Percentiles rank a stretch among this genome's conserved stretches.
phyloP scores from a whole-genome alignment of 768 basidiomycete species.

The Artomyces pyxidatus region DNA sequence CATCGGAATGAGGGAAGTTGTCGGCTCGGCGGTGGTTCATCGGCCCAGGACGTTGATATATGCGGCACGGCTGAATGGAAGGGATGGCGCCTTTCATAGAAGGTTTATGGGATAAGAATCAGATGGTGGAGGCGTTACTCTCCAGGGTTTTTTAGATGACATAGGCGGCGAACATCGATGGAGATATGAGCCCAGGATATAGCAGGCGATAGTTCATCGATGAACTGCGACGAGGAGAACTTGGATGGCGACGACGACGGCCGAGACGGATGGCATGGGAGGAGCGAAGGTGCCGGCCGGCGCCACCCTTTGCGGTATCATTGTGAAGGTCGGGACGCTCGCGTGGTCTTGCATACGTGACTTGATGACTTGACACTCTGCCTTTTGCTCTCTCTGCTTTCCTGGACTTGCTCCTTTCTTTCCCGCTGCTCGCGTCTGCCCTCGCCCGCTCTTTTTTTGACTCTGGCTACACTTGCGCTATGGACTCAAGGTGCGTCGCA shows the following conservation, averaged over 20 bases:
- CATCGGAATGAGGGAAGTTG: too few species aligned
- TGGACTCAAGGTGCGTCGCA: neutral
- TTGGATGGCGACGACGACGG: neutral
- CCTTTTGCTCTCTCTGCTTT: neutral
- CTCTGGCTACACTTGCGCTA: neutral
- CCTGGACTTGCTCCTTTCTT: neutral
- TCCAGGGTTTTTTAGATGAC: too few species aligned
- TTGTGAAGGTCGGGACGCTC: conserved; percentile 3
- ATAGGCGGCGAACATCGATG: too few species aligned
- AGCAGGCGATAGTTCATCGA: neutral
- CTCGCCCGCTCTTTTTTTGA: neutral
- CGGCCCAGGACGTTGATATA: too few species aligned
- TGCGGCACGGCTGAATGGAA: neutral
- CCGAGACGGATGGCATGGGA: neutral
- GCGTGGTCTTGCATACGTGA: neutral
- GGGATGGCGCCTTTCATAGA: neutral
- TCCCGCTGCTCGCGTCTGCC: neutral
- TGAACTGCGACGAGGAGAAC: neutral
- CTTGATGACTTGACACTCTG: neutral
- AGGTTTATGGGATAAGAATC: too few species aligned
- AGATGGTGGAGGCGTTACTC: too few species aligned
- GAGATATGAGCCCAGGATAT: neutral
- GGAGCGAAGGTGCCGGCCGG: conserved; percentile 1
- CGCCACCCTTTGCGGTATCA: conserved; percentile 6
- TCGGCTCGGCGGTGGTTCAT: too few species aligned